Conservation (phyloP, 495 filamentous ascomycete species). For the Neurospora sp. region DNA sequence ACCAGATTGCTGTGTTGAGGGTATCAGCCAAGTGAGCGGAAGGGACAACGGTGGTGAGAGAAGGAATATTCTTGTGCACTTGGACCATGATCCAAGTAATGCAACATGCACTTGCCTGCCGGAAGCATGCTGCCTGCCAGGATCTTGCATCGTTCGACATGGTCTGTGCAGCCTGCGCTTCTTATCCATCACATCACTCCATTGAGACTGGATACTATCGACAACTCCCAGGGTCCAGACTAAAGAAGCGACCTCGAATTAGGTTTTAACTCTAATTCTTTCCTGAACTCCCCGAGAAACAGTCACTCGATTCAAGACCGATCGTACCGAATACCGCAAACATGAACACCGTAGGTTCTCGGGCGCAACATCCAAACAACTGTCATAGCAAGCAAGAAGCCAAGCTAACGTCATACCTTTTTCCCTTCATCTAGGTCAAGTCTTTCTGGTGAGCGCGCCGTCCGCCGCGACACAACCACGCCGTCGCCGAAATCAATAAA, state of each 20-base stretch:
- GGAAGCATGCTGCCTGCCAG: neutral
- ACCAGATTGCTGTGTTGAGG: neutral
- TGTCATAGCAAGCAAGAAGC: neutral
- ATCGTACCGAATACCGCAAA: neutral
- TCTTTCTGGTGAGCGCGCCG: slow-evolving; percentile 46
- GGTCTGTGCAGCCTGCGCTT: slow-evolving; percentile 3
- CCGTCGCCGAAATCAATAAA: neutral
- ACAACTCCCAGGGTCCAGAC: neutral
- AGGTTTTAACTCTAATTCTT: neutral
- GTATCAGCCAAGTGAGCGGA: neutral
- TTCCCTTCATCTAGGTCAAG: slow-evolving; percentile 34
- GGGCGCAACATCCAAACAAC: neutral
- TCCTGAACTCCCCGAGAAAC: neutral
- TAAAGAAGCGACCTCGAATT: neutral
- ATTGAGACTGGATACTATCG: slow-evolving; percentile 2
- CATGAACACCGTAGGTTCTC: slow-evolving; percentile 21
- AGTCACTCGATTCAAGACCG: neutral
- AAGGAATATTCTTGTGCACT: neutral
- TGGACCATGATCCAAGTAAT: neutral
- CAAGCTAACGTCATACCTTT: slow-evolving; percentile 13
- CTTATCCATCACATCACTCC: slow-evolving; percentile 23
- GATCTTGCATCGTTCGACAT: neutral
- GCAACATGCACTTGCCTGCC: neutral
- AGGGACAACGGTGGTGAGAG: neutral
- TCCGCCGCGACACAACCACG: neutral